Evolutionary conservation across 306 rosid species (phyloP), one percentile per base, ranked within the genome.

Genomic region (Pyrus betulifolia): DNA sequence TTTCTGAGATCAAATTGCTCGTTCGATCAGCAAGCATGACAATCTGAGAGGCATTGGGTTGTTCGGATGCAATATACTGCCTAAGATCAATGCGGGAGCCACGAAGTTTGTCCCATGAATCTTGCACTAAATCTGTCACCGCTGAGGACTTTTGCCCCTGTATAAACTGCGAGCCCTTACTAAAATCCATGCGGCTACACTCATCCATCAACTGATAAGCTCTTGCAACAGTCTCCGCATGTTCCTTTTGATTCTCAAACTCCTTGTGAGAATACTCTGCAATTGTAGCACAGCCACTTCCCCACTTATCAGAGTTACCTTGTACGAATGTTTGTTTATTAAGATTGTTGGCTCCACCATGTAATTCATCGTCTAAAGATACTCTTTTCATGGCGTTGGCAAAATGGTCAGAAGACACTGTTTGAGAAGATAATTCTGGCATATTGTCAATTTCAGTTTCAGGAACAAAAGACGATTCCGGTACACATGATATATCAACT

Each of bases 1-100:
- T 80, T 67, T 92, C 97, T 69, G 99, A 90, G 52, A 92, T 83
- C 85, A 95, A 86, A 81, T 86, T 66, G 83, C 91, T 89, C 86
- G 89, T 72, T 64, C 76, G 80, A 81, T 88, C 80, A 82, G 91
- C 79, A 78, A 88, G 92, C 79, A 82, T 77, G 76, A 83, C 81
- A 82, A 85, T 85, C 85, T 86, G 83, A 69, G 55, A 64, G 64
- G 81, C 84, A 74, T 78, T 88, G 65, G 30, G 78, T 70, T 79
- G 82, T 80, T 90, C 97, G 70, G 78, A 78, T 76, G 79, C 49
- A 11, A 64, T 78, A 52, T 84, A 82, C 82, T 85, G 92, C 81
- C 85, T 79, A 64, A 90, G 82, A 82, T 90, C 90, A 42, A 73
- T 62, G 69, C 9, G 84, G 78, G 81, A 61, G 59, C 81, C 72